Base-by-base conservation (phyloP, 2,329 filamentous ascomycete genomes). In the Thyridium curvatum region DNA sequence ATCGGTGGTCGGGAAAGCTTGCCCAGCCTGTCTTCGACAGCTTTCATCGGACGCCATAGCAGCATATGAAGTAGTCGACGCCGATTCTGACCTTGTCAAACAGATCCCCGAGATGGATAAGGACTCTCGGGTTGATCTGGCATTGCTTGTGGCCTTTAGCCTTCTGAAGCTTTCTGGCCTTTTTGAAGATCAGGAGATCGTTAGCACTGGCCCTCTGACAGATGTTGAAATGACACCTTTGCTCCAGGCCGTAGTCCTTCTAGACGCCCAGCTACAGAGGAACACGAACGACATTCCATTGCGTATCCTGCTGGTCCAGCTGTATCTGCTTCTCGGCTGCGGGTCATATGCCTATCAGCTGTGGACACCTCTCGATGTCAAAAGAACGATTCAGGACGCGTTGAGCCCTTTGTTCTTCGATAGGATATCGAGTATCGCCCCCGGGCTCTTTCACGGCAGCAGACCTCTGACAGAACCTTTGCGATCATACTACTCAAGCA, bases 381-480 rank as follows among this genome's bases (percentile, higher is more conserved):
- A 79, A 54, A 66, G 74, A 16, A 73, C 71, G 0, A 72, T 77
- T 18, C 67, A 75, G n/a, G 74, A 79, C 44, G 71, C 73, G 0
- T 61, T 79, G 1, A 72, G 63, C 3, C 68, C 73, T 0, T 56
- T 76, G 2, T 75, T 75, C 42, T 70, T 72, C 43, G 76, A 80
- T 49, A 66, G 76, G 2, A 55, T 79, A 6, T 72, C 72, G 2
- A 71, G 65, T 1, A 52, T 78, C 3, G 61, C 74, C 0, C 75
- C 75, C 0, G 61, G 59, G 0, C 46, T 65, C 32, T 66, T 69
- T 32, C 44, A 39, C 45, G 68, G 45, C 51, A 58, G 14, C 45
- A 57, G 34, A 43, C 65, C 30, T 4, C 50, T 70, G 8, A 60
- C 65, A 29, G 61, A 68, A 5, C 61, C 65, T 4, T 50, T 75